Conservation (phyloP, 1,139 yeast genomes). For the Yamadazyma pseudoaaseri region DNA sequence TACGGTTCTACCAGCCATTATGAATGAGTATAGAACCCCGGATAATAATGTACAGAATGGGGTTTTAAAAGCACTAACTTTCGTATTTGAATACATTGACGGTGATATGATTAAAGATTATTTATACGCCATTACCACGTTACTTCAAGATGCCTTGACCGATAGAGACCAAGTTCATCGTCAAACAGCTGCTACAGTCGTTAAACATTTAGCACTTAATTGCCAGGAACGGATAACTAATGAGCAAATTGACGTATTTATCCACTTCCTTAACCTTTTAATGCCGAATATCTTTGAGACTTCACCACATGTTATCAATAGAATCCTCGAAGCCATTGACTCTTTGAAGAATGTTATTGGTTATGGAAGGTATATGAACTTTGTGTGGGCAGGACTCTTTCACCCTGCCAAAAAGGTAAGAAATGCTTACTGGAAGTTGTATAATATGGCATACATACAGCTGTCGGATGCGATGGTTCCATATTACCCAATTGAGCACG, state of each 20-base stretch:
- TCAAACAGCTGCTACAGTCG: slow-evolving; percentile 91
- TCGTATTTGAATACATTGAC: slow-evolving; percentile 90
- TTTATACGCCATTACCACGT: slow-evolving; percentile 74
- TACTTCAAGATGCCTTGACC: slow-evolving; percentile 86
- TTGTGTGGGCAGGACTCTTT: slow-evolving; percentile 84
- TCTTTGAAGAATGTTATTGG: slow-evolving; percentile 76
- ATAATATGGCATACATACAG: slow-evolving; percentile 74
- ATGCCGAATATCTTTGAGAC: slow-evolving; percentile 89
- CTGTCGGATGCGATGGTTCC: slow-evolving; percentile 79
- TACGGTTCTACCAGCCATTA: slow-evolving; percentile 91
- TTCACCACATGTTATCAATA: slow-evolving; percentile 87
- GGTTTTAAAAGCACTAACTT: slow-evolving; percentile 87
- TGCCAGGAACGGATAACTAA: slow-evolving; percentile 75
- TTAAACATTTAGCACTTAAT: slow-evolving; percentile 78
- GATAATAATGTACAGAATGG: slow-evolving; percentile 96
- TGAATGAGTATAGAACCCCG: slow-evolving; percentile 94
- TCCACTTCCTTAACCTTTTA: slow-evolving; percentile 72
- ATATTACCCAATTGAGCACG: slow-evolving; percentile 63
- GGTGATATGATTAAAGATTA: slow-evolving; percentile 75
- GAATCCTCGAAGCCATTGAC: slow-evolving; percentile 81
- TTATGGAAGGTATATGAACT: slow-evolving; percentile 68
- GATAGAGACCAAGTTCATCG: slow-evolving; percentile 92
- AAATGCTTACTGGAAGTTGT: slow-evolving; percentile 80
- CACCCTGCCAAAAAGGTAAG: slow-evolving; percentile 93
- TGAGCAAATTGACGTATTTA: slow-evolving; percentile 58